Conservation (phyloP, 2,329 filamentous ascomycete species). For the Fusarium robinianum region DNA sequence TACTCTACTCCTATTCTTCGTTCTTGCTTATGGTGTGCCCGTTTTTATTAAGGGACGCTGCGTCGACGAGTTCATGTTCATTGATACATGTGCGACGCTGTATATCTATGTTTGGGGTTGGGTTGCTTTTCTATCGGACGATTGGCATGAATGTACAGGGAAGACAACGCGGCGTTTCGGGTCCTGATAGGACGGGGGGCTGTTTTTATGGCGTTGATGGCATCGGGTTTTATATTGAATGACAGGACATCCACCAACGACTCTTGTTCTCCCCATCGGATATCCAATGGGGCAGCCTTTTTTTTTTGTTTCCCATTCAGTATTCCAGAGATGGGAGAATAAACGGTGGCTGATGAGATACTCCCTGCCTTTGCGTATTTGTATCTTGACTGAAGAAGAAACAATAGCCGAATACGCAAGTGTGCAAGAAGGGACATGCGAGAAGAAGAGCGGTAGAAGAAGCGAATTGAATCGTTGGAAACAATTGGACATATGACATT, state of each 20-base stretch:
- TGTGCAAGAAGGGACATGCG: slow-evolving; percentile 20
- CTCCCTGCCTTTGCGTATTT: slow-evolving; percentile 20
- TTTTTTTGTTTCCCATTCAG: slow-evolving; percentile 17
- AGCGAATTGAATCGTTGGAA: no score
- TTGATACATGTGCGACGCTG: slow-evolving; percentile 17
- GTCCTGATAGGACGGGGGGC: slow-evolving; percentile 8
- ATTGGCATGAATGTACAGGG: slow-evolving; percentile 14
- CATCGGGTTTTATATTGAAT: slow-evolving; percentile 12
- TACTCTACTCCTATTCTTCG: slow-evolving; percentile 18
- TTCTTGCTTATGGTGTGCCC: slow-evolving; percentile 1
- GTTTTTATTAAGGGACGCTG: slow-evolving; percentile 4
- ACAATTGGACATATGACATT: no score
- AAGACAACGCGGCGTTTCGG: slow-evolving; percentile 29
- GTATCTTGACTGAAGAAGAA: slow-evolving; percentile 19
- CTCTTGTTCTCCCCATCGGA: no score
- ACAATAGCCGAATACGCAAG: slow-evolving; percentile 7
- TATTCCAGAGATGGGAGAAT: slow-evolving; percentile 3
- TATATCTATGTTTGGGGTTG: slow-evolving; percentile 23
- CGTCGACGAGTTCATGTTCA: slow-evolving; percentile 13
- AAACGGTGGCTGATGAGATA: slow-evolving; percentile 26
- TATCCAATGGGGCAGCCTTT: no score
- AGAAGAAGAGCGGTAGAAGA: no score
- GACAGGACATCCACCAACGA: slow-evolving; percentile 4
- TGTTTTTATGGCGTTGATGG: slow-evolving; percentile 16
- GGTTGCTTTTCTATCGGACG: slow-evolving; percentile 4